Conservation (phyloP, 306 rosid genomes). For the Vicia faba region DNA sequence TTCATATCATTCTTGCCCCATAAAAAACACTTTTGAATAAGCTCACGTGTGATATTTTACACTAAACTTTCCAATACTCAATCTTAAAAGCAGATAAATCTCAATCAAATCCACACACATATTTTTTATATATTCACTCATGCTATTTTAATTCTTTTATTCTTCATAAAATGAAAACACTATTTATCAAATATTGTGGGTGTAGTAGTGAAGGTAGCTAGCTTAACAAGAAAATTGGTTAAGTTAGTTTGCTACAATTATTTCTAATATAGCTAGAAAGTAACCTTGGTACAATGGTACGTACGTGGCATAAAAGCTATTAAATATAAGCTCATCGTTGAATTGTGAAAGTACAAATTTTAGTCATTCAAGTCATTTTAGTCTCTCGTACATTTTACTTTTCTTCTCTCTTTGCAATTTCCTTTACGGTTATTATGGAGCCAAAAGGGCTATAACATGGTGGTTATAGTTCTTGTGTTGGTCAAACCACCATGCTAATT, state of each 20-base stretch:
- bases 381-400: not conserved
- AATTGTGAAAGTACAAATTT: not conserved
- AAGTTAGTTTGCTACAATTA: not conserved
- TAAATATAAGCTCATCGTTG: not conserved
- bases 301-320: not conserved
- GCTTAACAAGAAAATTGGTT: not conserved
- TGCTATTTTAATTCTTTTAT: too few relatives aligned
- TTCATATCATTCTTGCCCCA: too few relatives aligned
- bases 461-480: conserved; percentile 13
- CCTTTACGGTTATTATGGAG: not conserved
- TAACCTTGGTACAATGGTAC: not conserved
- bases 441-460: conserved; percentile 11
- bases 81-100: too few relatives aligned
- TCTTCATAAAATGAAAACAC: not conserved
- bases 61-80: too few relatives aligned
- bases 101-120: too few relatives aligned
- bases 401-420: not conserved
- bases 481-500: conserved; percentile 38
- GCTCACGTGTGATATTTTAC: too few relatives aligned
- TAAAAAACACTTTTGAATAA: too few relatives aligned
- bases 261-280: not conserved
- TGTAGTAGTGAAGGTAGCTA: not conserved
- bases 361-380: not conserved
- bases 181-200: not conserved
- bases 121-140: too few relatives aligned